Percentiles rank a stretch among this genome's conserved stretches.
Evolutionary conservation across 257 asterid genomes (phyloP).

Genomic region (Forsythia suspensa): DNA sequence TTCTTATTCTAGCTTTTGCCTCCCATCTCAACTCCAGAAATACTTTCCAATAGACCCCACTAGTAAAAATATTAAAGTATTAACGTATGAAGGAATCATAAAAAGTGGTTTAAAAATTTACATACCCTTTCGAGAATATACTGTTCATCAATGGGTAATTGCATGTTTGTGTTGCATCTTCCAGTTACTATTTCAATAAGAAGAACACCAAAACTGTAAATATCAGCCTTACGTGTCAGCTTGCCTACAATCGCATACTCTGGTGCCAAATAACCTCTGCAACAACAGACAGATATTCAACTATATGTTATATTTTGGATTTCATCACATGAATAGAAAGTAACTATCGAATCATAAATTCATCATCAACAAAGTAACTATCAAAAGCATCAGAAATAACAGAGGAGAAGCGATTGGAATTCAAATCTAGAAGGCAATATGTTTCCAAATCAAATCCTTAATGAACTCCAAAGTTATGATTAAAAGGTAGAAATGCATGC

Average conservation of each 20-base stretch:
- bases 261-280: slow-evolving; percentile 98
- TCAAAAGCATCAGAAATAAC: background rate
- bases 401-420: background rate
- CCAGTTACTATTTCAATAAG: slow-evolving; percentile 92
- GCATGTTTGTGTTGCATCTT: slow-evolving; percentile 81
- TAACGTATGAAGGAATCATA: background rate
- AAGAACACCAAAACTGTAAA: slow-evolving; percentile 93
- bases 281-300: slow-evolving; percentile 17
- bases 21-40: background rate
- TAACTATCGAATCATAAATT: background rate
- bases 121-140: slow-evolving; percentile 93
- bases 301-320: background rate
- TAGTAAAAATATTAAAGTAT: too few relatives aligned
- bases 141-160: slow-evolving; percentile 76
- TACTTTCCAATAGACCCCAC: background rate
- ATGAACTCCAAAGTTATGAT: background rate
- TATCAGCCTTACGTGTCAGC: slow-evolving; percentile 79
- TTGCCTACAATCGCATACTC: slow-evolving; percentile 93
- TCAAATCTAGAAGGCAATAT: slow-evolving; percentile 1
- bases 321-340: background rate
- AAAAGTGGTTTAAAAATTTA: slow-evolving; percentile 6
- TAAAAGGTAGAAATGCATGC: background rate
- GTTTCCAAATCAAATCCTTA: background rate
- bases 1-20: background rate
- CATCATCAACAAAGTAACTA: background rate